Percentiles rank a stretch among this genome's conserved stretches.
phyloP scores from a whole-genome alignment of 1,139 yeast species.

The Lodderomyces oxycetoniae region DNA sequence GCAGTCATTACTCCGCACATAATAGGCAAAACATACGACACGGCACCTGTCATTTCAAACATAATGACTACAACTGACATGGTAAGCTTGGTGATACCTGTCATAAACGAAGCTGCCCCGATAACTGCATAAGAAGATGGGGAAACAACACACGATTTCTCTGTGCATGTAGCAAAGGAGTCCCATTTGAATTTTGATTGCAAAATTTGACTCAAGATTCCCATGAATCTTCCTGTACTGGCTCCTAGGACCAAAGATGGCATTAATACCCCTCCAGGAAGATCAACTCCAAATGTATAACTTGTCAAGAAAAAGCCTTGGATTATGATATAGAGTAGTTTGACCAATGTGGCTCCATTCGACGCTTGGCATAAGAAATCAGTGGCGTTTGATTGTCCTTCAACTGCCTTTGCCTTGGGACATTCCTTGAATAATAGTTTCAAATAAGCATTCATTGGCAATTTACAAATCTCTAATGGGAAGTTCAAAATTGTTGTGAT shows the following conservation, averaged over 20 bases:
- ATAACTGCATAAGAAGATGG: conserved; percentile 61
- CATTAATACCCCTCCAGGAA: conserved; percentile 75
- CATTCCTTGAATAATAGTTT: conserved; percentile 66
- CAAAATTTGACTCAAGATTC: conserved; percentile 50
- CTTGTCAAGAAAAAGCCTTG: conserved; percentile 57
- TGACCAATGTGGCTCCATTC: conserved; percentile 24
- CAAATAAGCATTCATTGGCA: conserved; percentile 54
- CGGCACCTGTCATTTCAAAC: conserved; percentile 58
- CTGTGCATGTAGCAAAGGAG: conserved; percentile 45
- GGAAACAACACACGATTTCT: conserved; percentile 48
- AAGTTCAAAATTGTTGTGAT: conserved; percentile 53
- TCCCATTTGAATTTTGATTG: conserved; percentile 42
- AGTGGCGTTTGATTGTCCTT: conserved; percentile 16
- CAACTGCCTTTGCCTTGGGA: conserved; percentile 19
- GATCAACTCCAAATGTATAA: conserved; percentile 58
- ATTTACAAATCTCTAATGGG: conserved; percentile 49
- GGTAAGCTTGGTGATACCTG: conserved; percentile 54
- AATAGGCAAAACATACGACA: conserved; percentile 54
- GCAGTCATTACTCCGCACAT: conserved; percentile 55
- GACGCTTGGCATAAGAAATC: conserved; percentile 37
- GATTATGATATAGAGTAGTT: conserved; percentile 42
- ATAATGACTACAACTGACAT: conserved; percentile 54
- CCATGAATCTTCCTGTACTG: conserved; percentile 61
- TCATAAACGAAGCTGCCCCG: conserved; percentile 55
- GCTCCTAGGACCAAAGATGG: conserved; percentile 75